Percentiles rank a stretch among this genome's conserved stretches.
phyloP scores from a whole-genome alignment of 208 protist genomes.

The Herpetomonas tarakana region DNA sequence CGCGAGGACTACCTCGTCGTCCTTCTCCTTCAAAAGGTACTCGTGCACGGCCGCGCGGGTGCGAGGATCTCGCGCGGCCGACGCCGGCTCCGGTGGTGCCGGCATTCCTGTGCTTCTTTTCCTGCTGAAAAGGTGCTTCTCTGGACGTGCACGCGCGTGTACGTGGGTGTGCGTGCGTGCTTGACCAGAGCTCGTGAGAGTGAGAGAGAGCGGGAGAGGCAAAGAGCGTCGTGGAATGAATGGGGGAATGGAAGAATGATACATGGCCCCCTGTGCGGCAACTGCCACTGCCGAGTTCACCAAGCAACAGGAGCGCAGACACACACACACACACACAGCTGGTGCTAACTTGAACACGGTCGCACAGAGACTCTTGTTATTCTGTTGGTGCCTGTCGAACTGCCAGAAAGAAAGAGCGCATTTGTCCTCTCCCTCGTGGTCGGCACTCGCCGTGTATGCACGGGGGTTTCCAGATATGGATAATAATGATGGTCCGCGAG shows the following conservation, averaged over 20 bases:
- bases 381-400: too few relatives aligned
- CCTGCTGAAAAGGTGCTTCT: not conserved
- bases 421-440: too few relatives aligned
- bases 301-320: not conserved
- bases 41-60: constrained; percentile 1
- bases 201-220: not conserved
- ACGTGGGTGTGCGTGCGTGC: not conserved
- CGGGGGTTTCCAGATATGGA: too few relatives aligned
- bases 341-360: too few relatives aligned
- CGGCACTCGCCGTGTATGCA: too few relatives aligned
- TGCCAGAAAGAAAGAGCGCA: too few relatives aligned
- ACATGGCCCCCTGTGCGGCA: too few relatives aligned
- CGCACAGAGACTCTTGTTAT: too few relatives aligned
- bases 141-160: not conserved
- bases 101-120: not conserved
- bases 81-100: not conserved
- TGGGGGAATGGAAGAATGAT: not conserved
- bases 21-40: constrained; percentile 40
- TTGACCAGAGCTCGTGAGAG: not conserved
- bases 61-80: not conserved
- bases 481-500: too few relatives aligned
- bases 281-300: not conserved
- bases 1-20: constrained; percentile 68
- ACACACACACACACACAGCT: too few relatives aligned
- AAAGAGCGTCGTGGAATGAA: not conserved